Base-by-base conservation (phyloP, 2,329 filamentous ascomycete genomes). In the Calonectria fujianensis region DNA sequence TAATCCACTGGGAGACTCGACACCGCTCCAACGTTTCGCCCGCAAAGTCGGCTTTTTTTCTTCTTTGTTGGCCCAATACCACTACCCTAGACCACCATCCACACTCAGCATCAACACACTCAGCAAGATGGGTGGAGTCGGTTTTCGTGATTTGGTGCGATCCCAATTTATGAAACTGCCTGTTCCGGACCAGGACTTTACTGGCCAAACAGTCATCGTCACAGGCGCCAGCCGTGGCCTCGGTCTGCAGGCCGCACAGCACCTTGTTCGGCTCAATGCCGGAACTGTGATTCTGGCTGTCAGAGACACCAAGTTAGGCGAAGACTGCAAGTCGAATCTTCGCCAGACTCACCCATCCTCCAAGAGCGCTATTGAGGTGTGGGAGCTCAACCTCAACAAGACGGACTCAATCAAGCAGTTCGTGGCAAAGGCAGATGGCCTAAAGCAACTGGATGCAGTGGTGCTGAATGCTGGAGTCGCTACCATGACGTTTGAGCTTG, bases 381-480 rank as follows among this genome's bases (percentile, higher is more conserved):
- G 57, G 57, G 57, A 63, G 9, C 35, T 63, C 13, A 63, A 63
- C 37, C 35, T 63, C 5, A 27, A 29, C 35, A 41, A 63, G 37
- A 27, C 41, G 37, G 57, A 63, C 14, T 63, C 57, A 4, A 63
- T 63, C 16, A 63, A 63, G 35, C 57, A 63, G n/a, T 63, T 63
- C 29, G 57, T 63, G 2, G 24, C 35, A 16, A 63, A 63, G 24
- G 57, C 16, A 3, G 37, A 41, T 20, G 24, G 32, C 4, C 57
- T 63, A 2, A 8, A 16, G 37, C 57, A 37, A 6, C n/a, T 63
- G n/a, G 57, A 63, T 41, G 57, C 57, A 10, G 57, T 63, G 8
- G 57, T 63, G n/a, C 32, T 63, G 6, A 63, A 63, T 63, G 57
- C 57, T 18, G 57, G 57, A 20, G 57, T 63, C 14, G 57, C 57